Evolutionary conservation across 1,139 yeast species (phyloP).

Genomic region (Pichia sp.): DNA sequence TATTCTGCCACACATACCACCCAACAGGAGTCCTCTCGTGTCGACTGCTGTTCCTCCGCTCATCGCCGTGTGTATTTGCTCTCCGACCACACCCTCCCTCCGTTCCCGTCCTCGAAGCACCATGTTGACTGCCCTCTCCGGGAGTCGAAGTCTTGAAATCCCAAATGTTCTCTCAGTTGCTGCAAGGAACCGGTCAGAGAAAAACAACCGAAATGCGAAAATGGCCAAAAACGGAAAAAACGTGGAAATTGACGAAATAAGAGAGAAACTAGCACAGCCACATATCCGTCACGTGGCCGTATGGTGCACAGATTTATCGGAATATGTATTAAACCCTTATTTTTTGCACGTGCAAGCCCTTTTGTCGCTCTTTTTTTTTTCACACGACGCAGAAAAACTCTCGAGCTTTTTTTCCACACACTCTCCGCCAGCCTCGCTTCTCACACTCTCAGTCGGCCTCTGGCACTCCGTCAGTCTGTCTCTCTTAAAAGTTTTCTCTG

Average conservation of each 20-base stretch:
- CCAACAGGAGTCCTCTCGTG: neutral
- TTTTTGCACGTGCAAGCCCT: neutral
- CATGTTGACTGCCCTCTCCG: too few relatives aligned
- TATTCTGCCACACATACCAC: neutral
- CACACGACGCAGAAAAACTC: neutral
- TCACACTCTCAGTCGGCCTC: neutral
- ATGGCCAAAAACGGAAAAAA: neutral
- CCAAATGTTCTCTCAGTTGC: too few relatives aligned
- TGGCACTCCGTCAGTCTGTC: neutral
- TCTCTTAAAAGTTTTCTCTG: neutral
- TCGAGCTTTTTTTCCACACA: neutral
- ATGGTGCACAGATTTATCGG: neutral
- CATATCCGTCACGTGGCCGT: neutral
- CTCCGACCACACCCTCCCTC: too few relatives aligned
- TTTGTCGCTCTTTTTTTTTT: neutral
- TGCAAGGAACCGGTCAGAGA: neutral
- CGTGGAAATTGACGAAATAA: neutral
- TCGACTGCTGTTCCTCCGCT: slow-evolving; percentile 1
- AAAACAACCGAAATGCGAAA: neutral
- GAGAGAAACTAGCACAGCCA: neutral
- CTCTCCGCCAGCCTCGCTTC: neutral
- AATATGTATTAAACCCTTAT: neutral
- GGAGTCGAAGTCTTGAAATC: too few relatives aligned
- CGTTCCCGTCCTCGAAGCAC: too few relatives aligned
- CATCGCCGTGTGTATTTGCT: neutral